Percentiles rank a stretch among this genome's conserved stretches.
These are phyloP conservation scores for Talaromyces albobiverticillius DNA, from an alignment of 2,329 filamentous ascomycete genomes.

Conservation along the genomic window DNA sequence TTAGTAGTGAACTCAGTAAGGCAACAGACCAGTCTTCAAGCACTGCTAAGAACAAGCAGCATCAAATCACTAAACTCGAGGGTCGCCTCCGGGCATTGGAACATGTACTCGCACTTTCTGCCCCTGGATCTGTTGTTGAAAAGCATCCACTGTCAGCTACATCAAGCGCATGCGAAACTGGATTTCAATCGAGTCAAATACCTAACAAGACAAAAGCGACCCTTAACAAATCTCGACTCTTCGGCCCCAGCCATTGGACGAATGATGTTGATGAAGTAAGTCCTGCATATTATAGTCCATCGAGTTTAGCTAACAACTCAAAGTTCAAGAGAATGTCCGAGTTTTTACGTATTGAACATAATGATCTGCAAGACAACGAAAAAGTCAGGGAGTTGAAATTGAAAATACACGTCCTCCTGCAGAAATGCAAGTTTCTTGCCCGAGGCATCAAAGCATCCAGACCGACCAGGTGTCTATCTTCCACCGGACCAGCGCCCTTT, in stretches of 20 bases:
- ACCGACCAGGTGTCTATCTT: background rate
- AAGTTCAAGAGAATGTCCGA: background rate
- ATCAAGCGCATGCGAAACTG: background rate
- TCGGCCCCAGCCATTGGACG: constrained; percentile 2
- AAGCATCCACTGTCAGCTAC: background rate
- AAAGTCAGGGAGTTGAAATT: background rate
- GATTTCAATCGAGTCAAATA: background rate
- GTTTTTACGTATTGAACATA: background rate
- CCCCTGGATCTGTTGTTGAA: background rate
- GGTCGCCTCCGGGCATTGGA: background rate
- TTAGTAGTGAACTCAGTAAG: background rate
- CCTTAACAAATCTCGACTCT: constrained; percentile 2
- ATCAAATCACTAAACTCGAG: constrained; percentile 2
- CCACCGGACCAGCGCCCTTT: background rate
- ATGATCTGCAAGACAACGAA: background rate
- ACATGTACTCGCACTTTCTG: background rate
- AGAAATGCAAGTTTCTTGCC: constrained; percentile 2
- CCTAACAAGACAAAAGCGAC: background rate
- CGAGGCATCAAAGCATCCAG: background rate
- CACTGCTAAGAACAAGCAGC: background rate
- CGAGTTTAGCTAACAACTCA: background rate
- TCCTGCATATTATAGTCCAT: background rate
- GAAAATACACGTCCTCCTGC: background rate
- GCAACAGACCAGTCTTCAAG: background rate
- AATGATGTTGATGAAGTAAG: background rate